A percentile compares a stretch with the other conserved stretches of the same genome.
Conservation (phyloP, 805 yeast species). For the Saccharomycopsis schoenii region DNA sequence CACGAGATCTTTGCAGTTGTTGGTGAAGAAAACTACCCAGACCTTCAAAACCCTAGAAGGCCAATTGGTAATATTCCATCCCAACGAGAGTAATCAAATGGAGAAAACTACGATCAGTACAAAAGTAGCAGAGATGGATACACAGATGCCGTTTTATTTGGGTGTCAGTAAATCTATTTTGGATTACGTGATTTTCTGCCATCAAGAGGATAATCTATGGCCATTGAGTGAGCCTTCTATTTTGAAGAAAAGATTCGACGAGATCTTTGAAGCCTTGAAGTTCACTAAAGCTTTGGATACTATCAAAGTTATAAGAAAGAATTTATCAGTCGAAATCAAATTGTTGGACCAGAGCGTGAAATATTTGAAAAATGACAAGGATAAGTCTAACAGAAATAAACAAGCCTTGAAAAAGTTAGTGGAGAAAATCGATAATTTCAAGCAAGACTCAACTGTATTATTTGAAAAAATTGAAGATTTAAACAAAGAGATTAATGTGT, state of each 20-base stretch:
- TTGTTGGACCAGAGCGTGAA: slow-evolving; percentile 69
- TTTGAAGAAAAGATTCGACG: slow-evolving; percentile 88
- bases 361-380: slow-evolving; percentile 64
- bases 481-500: slow-evolving; percentile 47
- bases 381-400: slow-evolving; percentile 53
- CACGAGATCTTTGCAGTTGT: slow-evolving; percentile 73
- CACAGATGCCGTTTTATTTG: slow-evolving; percentile 66
- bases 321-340: slow-evolving; percentile 64
- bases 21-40: slow-evolving; percentile 47
- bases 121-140: slow-evolving; percentile 75
- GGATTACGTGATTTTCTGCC: slow-evolving; percentile 92
- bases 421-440: slow-evolving; percentile 34
- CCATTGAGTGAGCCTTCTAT: slow-evolving; percentile 87
- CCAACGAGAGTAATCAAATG: slow-evolving; percentile 33
- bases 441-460: slow-evolving; percentile 38
- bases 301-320: slow-evolving; percentile 66
- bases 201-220: slow-evolving; percentile 96
- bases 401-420: slow-evolving; percentile 37
- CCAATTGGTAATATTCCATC: slow-evolving; percentile 53
- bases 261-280: slow-evolving; percentile 89
- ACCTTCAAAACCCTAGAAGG: slow-evolving; percentile 91
- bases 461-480: slow-evolving; percentile 40
- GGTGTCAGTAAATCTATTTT: slow-evolving; percentile 85
- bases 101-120: slow-evolving; percentile 69
- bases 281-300: slow-evolving; percentile 84